Percentiles rank a stretch among this genome's conserved stretches.
These are phyloP conservation scores for Psilocybe tampanensis DNA, from an alignment of 768 basidiomycete genomes.

Conservation along the genomic window DNA sequence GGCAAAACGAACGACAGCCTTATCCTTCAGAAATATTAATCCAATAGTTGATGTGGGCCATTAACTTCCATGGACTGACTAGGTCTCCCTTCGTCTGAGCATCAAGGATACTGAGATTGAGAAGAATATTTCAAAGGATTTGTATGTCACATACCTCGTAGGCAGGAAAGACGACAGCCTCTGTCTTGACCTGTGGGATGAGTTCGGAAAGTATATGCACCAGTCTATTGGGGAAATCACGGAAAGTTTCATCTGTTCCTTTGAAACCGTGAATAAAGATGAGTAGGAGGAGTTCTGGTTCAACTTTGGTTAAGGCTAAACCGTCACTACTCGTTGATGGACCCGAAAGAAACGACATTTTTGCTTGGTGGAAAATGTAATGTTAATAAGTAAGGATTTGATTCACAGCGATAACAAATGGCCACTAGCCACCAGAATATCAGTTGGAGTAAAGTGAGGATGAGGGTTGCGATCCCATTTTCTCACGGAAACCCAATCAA, in stretches of 20 bases:
- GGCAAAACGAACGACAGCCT: conserved; percentile 82
- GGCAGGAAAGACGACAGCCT: conserved; percentile 83
- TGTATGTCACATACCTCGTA: conserved; percentile 63
- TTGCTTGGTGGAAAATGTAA: no score
- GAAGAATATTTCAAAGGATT: background rate
- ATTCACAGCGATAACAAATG: background rate
- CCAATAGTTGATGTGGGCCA: background rate
- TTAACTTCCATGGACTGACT: conserved; percentile 44
- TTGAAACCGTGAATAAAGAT: conserved; percentile 83
- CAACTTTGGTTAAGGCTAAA: conserved; percentile 19
- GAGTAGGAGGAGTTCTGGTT: conserved; percentile 57
- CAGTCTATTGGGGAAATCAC: conserved; percentile 76
- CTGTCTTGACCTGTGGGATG: conserved; percentile 55
- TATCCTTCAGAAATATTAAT: conserved; percentile 46
- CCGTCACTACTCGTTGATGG: background rate
- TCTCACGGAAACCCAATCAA: no score
- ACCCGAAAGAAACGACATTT: no score
- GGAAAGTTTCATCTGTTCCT: conserved; percentile 68
- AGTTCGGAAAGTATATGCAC: conserved; percentile 76
- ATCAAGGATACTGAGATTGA: background rate
- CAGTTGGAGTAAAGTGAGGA: no score
- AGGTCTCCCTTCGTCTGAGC: conserved; percentile 86
- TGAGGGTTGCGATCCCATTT: no score
- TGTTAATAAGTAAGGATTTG: background rate
- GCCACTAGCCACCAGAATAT: no score